phyloP scores from a whole-genome alignment of 805 yeast species.

The Lachancea sp. region DNA sequence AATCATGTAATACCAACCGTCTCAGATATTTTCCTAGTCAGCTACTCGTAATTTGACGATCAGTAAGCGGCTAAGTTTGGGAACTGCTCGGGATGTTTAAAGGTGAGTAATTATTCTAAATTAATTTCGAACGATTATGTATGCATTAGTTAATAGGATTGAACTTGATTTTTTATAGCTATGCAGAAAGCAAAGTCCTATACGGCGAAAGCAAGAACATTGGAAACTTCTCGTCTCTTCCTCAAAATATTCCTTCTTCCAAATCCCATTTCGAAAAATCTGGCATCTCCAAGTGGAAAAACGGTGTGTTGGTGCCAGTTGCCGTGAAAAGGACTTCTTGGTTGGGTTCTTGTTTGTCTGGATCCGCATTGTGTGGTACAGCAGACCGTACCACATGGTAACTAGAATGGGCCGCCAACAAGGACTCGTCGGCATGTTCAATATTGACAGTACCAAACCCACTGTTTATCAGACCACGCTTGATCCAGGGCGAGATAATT shows the following conservation, averaged over 20 bases:
- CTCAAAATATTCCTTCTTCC: not conserved
- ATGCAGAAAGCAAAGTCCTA: no score
- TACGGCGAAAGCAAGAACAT: no score
- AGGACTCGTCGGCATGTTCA: slow-evolving; percentile 31
- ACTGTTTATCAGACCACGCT: slow-evolving; percentile 63
- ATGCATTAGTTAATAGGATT: no score
- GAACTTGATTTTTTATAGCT: no score
- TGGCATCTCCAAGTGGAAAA: slow-evolving; percentile 34
- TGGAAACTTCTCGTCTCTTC: not conserved
- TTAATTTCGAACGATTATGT: no score
- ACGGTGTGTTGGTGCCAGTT: slow-evolving; percentile 23
- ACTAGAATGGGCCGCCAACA: slow-evolving; percentile 30
- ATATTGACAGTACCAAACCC: slow-evolving; percentile 66
- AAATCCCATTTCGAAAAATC: slow-evolving; percentile 31
- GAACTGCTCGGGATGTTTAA: no score
- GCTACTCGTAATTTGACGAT: no score
- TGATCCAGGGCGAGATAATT: slow-evolving; percentile 78
- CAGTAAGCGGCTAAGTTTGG: no score
- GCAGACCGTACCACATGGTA: slow-evolving; percentile 20
- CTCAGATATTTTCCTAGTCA: no score
- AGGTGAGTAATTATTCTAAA: no score
- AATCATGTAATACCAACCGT: no score
- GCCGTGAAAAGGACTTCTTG: not conserved
- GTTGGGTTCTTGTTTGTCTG: not conserved
- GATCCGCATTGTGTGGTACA: slow-evolving; percentile 1